phyloP scores from a whole-genome alignment of 306 rosid species.

The Ziziphus jujuba region DNA sequence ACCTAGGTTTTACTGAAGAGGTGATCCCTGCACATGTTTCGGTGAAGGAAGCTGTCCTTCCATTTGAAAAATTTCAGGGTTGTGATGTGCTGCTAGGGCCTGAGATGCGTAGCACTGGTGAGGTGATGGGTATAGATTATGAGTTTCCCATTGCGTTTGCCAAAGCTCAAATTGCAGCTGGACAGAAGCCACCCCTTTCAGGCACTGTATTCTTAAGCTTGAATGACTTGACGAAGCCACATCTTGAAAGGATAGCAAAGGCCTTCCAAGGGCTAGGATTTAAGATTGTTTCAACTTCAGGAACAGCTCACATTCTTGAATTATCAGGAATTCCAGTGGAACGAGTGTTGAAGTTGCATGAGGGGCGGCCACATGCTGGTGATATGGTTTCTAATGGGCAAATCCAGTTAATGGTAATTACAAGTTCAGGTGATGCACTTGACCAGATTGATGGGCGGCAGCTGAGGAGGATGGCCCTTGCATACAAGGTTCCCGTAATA shows the following conservation, averaged over 20 bases:
- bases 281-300: slow-evolving; percentile 81
- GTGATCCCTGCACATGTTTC: slow-evolving; percentile 83
- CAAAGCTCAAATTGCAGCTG: slow-evolving; percentile 94
- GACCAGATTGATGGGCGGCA: slow-evolving; percentile 92
- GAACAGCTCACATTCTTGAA: slow-evolving; percentile 74
- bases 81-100: slow-evolving; percentile 90
- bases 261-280: slow-evolving; percentile 66
- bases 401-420: slow-evolving; percentile 93
- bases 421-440: slow-evolving; percentile 87
- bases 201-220: slow-evolving; percentile 90
- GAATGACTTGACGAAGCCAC: slow-evolving; percentile 81
- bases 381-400: slow-evolving; percentile 92
- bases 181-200: slow-evolving; percentile 77
- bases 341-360: slow-evolving; percentile 83
- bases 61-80: slow-evolving; percentile 91
- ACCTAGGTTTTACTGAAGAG: slow-evolving; percentile 74
- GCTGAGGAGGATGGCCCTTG: slow-evolving; percentile 83
- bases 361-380: slow-evolving; percentile 96
- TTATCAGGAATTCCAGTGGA: slow-evolving; percentile 61
- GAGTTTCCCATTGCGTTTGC: slow-evolving; percentile 83
- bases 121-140: slow-evolving; percentile 95
- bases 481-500: slow-evolving; percentile 87
- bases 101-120: slow-evolving; percentile 99
- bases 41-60: slow-evolving; percentile 97
- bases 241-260: slow-evolving; percentile 79